A percentile compares a stretch with the other conserved stretches of the same genome.
Conservation (phyloP, 2,329 filamentous ascomycete genomes). For the Xylaria sp. region DNA sequence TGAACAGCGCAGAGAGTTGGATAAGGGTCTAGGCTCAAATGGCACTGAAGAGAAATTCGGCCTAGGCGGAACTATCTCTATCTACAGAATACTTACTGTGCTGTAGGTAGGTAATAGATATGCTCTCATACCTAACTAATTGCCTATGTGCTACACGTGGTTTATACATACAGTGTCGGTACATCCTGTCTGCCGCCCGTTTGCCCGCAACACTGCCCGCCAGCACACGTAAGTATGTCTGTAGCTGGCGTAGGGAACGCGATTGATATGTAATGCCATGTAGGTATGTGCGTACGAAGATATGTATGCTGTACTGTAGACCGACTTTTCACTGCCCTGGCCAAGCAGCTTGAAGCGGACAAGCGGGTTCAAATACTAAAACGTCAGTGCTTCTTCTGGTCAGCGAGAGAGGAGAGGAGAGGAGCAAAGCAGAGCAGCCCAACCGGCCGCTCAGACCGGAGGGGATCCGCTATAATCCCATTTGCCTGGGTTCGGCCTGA, state of each 20-base stretch:
- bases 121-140: no score
- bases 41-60: not conserved
- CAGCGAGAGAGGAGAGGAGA: slow-evolving; percentile 6
- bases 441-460: slow-evolving; percentile 28
- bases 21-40: slow-evolving; percentile 9
- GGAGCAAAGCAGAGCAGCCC: slow-evolving; percentile 18
- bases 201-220: slow-evolving; percentile 18
- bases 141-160: not conserved
- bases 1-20: slow-evolving; percentile 9
- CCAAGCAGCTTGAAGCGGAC: slow-evolving; percentile 22
- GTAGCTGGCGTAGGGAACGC: no score
- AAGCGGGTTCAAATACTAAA: slow-evolving; percentile 17
- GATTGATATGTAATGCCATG: no score
- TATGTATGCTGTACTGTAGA: slow-evolving; percentile 20
- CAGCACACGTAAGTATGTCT: not conserved
- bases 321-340: slow-evolving; percentile 32
- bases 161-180: slow-evolving; percentile 12
- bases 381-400: slow-evolving; percentile 27
- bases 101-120: no score
- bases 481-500: slow-evolving; percentile 37
- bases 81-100: no score
- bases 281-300: no score
- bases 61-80: no score
- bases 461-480: slow-evolving; percentile 34
- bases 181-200: slow-evolving; percentile 2